Evolutionary conservation across 2,329 filamentous ascomycete species (phyloP).

Genomic region (Exserohilum rostratum): DNA sequence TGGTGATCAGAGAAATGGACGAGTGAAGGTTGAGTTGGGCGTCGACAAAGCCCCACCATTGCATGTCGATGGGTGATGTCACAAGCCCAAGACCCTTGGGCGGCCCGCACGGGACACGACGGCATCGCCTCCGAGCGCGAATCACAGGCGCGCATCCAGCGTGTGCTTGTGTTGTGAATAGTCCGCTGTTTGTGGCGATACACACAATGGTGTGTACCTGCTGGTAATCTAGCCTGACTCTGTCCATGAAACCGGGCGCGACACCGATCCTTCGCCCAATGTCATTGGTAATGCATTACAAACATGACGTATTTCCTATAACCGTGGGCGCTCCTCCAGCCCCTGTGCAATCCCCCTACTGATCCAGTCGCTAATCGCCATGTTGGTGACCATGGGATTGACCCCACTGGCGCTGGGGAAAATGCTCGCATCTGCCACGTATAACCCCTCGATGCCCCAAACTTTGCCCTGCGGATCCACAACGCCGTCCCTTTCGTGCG

Average conservation of each 20-base stretch:
- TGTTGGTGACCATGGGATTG: slow-evolving; percentile 80
- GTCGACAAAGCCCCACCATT: background rate
- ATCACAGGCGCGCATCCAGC: background rate
- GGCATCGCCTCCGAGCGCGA: background rate
- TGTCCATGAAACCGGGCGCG: background rate
- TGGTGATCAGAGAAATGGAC: slow-evolving; percentile 9
- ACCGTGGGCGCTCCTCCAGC: slow-evolving; percentile 27
- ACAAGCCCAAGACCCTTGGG: slow-evolving; percentile 7
- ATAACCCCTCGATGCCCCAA: slow-evolving; percentile 70
- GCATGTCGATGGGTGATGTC: slow-evolving; percentile 8
- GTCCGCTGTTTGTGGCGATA: slow-evolving; percentile 4
- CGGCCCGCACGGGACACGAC: slow-evolving; percentile 2
- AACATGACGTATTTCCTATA: slow-evolving; percentile 14
- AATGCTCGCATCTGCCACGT: slow-evolving; percentile 75
- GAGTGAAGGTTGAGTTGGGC: slow-evolving; percentile 5
- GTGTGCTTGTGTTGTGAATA: background rate
- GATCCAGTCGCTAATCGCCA: slow-evolving; percentile 57
- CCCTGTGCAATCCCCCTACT: slow-evolving; percentile 37
- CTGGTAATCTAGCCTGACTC: background rate
- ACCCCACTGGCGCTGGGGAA: slow-evolving; percentile 79
- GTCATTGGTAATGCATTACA: background rate
- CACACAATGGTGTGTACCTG: background rate
- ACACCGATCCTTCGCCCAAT: background rate
- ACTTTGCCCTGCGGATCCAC: slow-evolving; percentile 55
- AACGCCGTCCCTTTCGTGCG: slow-evolving; percentile 49